These are phyloP conservation scores for Ustilago nuda DNA, from an alignment of 1,284 basidiomycete species.

Conservation along the genomic window DNA sequence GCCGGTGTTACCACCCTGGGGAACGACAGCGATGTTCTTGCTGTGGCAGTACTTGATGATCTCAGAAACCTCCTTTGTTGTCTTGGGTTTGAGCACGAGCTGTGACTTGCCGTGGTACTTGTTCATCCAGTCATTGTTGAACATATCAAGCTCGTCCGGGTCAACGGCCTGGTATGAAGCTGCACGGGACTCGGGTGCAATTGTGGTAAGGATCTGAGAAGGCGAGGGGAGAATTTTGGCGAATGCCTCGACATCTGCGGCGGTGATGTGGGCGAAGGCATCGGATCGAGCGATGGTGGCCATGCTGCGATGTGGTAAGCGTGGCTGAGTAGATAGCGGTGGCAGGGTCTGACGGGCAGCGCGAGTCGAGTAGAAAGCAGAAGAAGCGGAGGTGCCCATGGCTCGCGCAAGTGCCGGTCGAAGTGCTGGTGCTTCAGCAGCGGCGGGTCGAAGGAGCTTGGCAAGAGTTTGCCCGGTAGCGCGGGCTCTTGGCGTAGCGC, in stretches of 20 bases:
- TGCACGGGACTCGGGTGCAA: constrained; percentile 67
- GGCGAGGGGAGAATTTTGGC: constrained; percentile 71
- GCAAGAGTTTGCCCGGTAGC: constrained; percentile 28
- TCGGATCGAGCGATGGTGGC: constrained; percentile 74
- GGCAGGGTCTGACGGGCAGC: constrained; percentile 1
- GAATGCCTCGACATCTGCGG: constrained; percentile 71
- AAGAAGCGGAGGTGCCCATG: constrained; percentile 30
- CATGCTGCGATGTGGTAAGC: constrained; percentile 21
- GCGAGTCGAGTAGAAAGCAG: constrained; percentile 19
- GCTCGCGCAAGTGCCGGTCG: constrained; percentile 25
- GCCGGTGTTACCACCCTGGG: constrained; percentile 98
- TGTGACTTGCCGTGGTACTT: constrained; percentile 88
- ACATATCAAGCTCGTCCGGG: constrained; percentile 77
- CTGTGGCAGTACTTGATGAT: constrained; percentile 72
- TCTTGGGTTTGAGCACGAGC: constrained; percentile 89
- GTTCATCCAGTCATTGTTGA: constrained; percentile 97
- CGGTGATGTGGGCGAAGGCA: constrained; percentile 71
- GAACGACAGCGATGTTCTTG: constrained; percentile 77
- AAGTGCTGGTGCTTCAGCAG: constrained; percentile 9
- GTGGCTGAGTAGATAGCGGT: neutral
- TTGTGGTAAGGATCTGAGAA: constrained; percentile 71
- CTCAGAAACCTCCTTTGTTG: constrained; percentile 85
- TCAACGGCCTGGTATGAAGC: constrained; percentile 69
- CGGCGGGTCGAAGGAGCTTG: constrained; percentile 23
- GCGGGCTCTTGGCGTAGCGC: constrained; percentile 24